These are phyloP conservation scores for Entonaema liquescens DNA, from an alignment of 495 filamentous ascomycete genomes.

Conservation along the genomic window DNA sequence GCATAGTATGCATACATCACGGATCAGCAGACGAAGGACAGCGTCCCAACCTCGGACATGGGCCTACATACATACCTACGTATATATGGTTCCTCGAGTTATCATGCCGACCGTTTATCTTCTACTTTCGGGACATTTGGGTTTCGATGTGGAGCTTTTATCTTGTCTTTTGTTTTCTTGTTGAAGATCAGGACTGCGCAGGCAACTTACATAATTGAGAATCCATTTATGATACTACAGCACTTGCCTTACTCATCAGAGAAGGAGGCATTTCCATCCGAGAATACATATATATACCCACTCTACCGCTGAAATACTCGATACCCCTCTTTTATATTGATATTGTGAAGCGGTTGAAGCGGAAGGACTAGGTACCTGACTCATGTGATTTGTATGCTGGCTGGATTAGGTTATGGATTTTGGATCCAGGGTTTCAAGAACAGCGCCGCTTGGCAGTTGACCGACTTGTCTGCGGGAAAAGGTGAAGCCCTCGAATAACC, in stretches of 20 bases:
- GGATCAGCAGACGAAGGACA: constrained; percentile 17
- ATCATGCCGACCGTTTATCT: constrained; percentile 12
- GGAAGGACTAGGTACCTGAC: too few species aligned
- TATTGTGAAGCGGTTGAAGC: background rate
- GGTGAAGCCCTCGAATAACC: background rate
- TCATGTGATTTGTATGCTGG: constrained; percentile 1
- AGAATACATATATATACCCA: constrained; percentile 38
- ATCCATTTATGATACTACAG: constrained; percentile 20
- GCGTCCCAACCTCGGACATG: background rate
- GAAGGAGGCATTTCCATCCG: constrained; percentile 15
- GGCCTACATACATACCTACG: background rate
- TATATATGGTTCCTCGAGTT: constrained; percentile 3
- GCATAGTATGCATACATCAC: constrained; percentile 19
- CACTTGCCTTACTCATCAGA: constrained; percentile 4
- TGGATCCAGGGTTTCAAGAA: background rate
- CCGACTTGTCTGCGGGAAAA: background rate
- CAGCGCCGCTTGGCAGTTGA: background rate
- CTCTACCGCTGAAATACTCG: constrained; percentile 12
- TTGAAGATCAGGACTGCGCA: constrained; percentile 39
- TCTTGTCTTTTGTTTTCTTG: constrained; percentile 1
- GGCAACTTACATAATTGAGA: constrained; percentile 24
- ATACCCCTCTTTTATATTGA: constrained; percentile 1
- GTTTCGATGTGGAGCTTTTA: constrained; percentile 26
- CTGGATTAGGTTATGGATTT: background rate
- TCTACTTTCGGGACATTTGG: constrained; percentile 18